phyloP scores from a whole-genome alignment of 345 rosid genomes.

The Camelina hispida region DNA sequence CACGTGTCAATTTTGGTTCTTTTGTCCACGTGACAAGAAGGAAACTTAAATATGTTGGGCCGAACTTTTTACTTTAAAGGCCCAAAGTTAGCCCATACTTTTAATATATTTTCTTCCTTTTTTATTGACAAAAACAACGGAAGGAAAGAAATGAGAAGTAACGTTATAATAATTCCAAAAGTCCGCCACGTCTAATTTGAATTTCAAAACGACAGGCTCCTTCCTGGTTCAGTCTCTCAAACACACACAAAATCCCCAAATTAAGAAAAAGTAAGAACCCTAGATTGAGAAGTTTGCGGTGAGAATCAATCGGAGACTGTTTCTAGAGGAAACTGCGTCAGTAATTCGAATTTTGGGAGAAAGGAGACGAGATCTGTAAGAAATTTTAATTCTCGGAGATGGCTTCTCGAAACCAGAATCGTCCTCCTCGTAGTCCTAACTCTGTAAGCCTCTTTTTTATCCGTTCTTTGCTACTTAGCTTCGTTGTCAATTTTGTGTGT shows the following conservation, averaged over 20 bases:
- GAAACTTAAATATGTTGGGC: background rate
- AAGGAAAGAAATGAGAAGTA: conserved; percentile 10
- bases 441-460: conserved; percentile 44
- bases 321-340: background rate
- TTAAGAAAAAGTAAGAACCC: conserved; percentile 37
- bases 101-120: background rate
- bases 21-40: conserved; percentile 1
- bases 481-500: background rate
- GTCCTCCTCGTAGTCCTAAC: conserved; percentile 78
- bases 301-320: conserved; percentile 6
- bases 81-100: conserved; percentile 4
- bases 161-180: conserved; percentile 16
- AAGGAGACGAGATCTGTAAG: background rate
- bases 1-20: conserved; percentile 9
- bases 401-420: conserved; percentile 78
- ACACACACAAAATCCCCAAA: background rate
- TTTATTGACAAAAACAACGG: background rate
- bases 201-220: conserved; percentile 34
- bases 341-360: background rate
- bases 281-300: conserved; percentile 21
- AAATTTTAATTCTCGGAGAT: conserved; percentile 34
- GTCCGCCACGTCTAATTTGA: conserved; percentile 52
- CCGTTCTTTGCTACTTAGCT: background rate
- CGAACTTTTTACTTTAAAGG: background rate
- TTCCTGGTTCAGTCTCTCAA: conserved; percentile 9